phyloP scores from a whole-genome alignment of 2,329 filamentous ascomycete species.

The Rutstroemia sp. region DNA sequence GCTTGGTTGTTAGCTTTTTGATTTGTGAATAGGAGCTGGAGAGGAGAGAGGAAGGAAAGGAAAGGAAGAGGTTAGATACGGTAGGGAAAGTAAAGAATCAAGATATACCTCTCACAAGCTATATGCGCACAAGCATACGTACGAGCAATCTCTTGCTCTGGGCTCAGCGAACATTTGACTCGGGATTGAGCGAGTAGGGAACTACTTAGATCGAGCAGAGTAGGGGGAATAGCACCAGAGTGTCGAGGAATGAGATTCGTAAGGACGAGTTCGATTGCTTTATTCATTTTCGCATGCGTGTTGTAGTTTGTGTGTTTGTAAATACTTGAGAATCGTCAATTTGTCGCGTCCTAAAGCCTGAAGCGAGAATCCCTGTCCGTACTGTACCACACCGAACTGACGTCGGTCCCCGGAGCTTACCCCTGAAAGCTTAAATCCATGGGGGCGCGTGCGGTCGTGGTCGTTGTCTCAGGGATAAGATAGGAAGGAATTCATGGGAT shows the following conservation, averaged over 20 bases:
- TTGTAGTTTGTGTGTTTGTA: background rate
- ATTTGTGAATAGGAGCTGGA: background rate
- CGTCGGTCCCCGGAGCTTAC: background rate
- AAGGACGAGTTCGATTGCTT: slow-evolving; percentile 65
- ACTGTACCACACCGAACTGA: no score
- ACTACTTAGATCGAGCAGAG: slow-evolving; percentile 63
- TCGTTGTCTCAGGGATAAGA: background rate
- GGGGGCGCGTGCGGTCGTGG: background rate
- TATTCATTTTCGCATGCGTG: slow-evolving; percentile 51
- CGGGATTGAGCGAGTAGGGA: slow-evolving; percentile 76
- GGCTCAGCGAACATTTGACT: slow-evolving; percentile 68
- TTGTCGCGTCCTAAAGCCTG: no score
- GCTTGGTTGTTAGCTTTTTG: slow-evolving; percentile 10
- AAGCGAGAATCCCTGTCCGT: no score
- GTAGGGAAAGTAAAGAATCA: background rate
- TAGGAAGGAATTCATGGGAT: no score
- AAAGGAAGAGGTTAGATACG: background rate
- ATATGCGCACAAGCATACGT: slow-evolving; percentile 80
- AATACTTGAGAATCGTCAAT: background rate
- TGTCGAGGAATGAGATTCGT: slow-evolving; percentile 68
- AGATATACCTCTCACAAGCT: slow-evolving; percentile 69
- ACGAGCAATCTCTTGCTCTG: slow-evolving; percentile 82
- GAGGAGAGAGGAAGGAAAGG: background rate
- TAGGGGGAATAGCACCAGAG: slow-evolving; percentile 56
- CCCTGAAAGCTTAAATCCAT: background rate